Base-by-base conservation (phyloP, 2,329 filamentous ascomycete genomes). In the Phyllosticta capitalensis region DNA sequence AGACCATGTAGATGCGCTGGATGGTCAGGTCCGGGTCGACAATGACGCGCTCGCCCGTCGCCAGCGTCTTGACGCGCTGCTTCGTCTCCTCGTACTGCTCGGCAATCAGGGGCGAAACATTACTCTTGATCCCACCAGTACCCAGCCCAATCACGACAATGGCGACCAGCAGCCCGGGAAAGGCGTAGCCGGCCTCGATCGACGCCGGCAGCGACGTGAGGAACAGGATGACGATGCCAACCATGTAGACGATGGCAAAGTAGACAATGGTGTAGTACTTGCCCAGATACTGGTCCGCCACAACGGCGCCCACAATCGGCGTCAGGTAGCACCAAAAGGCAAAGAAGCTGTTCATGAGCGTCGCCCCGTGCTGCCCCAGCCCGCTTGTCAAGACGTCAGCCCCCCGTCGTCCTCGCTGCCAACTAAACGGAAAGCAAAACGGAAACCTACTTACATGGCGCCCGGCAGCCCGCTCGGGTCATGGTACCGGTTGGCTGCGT, bases 91-190 rank as follows among this genome's bases (percentile, higher is more conserved):
- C 69, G 54, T 78, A 76, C 64, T 79, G 77, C 63, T 79, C 77
- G 9, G 76, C 77, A 59, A 79, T 78, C 26, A 79, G 63, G 2
- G 77, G 77, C 9, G 75, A 74, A 51, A 92, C 87, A 68, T 92
- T 92, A 63, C 86, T 83, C 77, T 92, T 92, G 81, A 92, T 90
- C 67, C 89, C 87, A 63, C 88, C 88, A 1, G 87, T 89, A 51
- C 88, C 88, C 28, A 89, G 71, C n/a, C 86, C 87, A 68, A 90
- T 82, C 67, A 90, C 80, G 52, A 88, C 72, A 64, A 88, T 78
- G 22, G 83, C 83, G 28, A 84, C 73, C 1, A 86, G 71, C 66
- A 90, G 87, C 56, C 82, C 84, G 1, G 77, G 85, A 52, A 89
- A 81, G 0, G 85, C 77, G 12, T 78, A 76, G 17, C 84, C 79